Percentiles rank a stretch among this genome's conserved stretches.
Evolutionary conservation across 1,284 basidiomycete species (phyloP).

Genomic region (Psilocybe mexicana): DNA sequence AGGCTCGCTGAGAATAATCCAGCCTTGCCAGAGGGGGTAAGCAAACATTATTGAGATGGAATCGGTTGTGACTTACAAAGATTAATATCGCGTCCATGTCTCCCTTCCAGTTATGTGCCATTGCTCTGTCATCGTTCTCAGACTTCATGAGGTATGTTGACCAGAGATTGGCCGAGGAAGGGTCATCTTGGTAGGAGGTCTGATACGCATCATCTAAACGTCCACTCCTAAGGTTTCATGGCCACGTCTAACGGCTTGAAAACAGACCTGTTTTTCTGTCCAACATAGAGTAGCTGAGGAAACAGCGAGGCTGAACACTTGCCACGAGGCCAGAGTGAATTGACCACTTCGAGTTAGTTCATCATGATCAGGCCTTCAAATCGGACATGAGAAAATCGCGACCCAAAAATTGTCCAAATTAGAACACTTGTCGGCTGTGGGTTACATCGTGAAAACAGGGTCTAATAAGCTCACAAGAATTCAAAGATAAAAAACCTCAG

Average conservation of each 20-base stretch:
- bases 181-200: conserved; percentile 30
- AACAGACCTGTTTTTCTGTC: conserved; percentile 9
- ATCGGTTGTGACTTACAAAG: conserved; percentile 35
- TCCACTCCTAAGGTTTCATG: not conserved
- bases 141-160: conserved; percentile 37
- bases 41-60: not conserved
- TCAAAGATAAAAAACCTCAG: too few species aligned
- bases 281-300: not conserved
- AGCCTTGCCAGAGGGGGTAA: conserved; percentile 27
- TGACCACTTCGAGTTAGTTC: too few species aligned
- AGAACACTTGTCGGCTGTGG: too few species aligned
- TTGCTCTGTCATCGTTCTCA: conserved; percentile 32
- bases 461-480: too few species aligned
- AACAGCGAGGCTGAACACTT: not conserved
- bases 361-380: too few species aligned
- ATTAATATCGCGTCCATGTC: conserved; percentile 47
- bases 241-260: not conserved
- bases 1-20: conserved; percentile 48
- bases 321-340: too few species aligned
- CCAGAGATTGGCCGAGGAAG: conserved; percentile 40
- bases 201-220: conserved; percentile 12
- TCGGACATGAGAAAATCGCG: too few species aligned
- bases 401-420: too few species aligned
- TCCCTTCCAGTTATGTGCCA: conserved; percentile 42
- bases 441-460: too few species aligned